Conservation (phyloP, 371 early-diverging fungal genomes). For the Thermomucor indicae-seudaticae region DNA sequence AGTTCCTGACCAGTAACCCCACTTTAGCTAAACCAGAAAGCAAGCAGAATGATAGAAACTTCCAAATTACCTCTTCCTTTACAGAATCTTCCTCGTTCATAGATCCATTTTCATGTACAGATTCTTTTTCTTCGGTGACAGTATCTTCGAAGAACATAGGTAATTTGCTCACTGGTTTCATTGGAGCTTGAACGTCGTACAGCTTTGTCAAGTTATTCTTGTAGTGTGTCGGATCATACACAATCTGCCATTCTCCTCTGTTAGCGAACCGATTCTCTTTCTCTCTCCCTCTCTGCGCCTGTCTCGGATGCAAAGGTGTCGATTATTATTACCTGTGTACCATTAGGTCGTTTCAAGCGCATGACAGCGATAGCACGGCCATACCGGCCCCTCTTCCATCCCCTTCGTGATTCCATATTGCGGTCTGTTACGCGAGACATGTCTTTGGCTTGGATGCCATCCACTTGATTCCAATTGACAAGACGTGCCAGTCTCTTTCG, state of each 20-base stretch:
- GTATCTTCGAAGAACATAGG: constrained; percentile 40
- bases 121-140: background rate
- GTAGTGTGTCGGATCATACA: constrained; percentile 70
- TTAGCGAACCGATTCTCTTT: background rate
- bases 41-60: too few relatives aligned
- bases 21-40: too few relatives aligned
- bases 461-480: constrained; percentile 22
- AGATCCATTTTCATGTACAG: too few relatives aligned
- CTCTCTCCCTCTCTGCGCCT: too few relatives aligned
- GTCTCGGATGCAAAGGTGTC: too few relatives aligned
- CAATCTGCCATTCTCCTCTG: constrained; percentile 32
- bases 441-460: constrained; percentile 51
- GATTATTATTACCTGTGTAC: constrained; percentile 47
- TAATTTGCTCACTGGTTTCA: constrained; percentile 40
- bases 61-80: too few relatives aligned
- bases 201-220: constrained; percentile 68
- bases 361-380: constrained; percentile 76
- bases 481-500: constrained; percentile 29
- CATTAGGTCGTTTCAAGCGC: constrained; percentile 49
- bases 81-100: too few relatives aligned
- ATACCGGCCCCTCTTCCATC: constrained; percentile 78
- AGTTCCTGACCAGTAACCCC: too few relatives aligned
- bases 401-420: constrained; percentile 56
- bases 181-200: constrained; percentile 40
- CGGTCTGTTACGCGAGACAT: constrained; percentile 73